Evolutionary conservation across 768 basidiomycete genomes (phyloP).

Genomic region (Leucocoprinus birnbaumii): DNA sequence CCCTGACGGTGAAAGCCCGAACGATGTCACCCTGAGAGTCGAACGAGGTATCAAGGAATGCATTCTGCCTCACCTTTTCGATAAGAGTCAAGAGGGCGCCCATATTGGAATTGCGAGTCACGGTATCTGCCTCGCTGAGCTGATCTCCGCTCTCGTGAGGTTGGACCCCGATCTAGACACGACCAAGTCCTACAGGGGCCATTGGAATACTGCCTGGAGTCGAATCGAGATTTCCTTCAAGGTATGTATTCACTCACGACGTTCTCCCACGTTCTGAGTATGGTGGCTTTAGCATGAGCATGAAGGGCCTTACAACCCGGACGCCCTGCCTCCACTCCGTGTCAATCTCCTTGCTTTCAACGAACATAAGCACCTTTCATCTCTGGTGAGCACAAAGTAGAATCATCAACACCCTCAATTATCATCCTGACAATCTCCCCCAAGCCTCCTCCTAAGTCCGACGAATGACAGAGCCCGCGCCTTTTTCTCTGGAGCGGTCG

Average conservation of each 20-base stretch:
- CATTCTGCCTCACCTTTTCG: constrained; percentile 55
- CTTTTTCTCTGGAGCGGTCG: constrained; percentile 1
- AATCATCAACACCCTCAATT: no score
- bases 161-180: constrained; percentile 44
- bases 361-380: constrained; percentile 1
- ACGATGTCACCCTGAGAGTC: constrained; percentile 59
- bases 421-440: not conserved
- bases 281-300: not conserved
- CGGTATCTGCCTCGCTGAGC: constrained; percentile 65
- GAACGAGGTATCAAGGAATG: constrained; percentile 47
- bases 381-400: constrained; percentile 6
- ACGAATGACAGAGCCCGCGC: not conserved
- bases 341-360: constrained; percentile 7
- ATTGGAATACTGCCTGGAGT: constrained; percentile 77
- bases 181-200: constrained; percentile 38
- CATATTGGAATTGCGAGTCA: constrained; percentile 75
- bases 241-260: constrained; percentile 26
- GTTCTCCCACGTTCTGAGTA: no score
- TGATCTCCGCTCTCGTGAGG: constrained; percentile 52
- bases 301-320: not conserved
- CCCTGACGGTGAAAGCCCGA: constrained; percentile 63
- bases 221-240: constrained; percentile 44
- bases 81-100: constrained; percentile 17
- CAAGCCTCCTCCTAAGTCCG: not conserved
- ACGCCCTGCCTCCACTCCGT: constrained; percentile 1